phyloP scores from a whole-genome alignment of 306 rosid genomes.

The Cyclanthera cordifolia region DNA sequence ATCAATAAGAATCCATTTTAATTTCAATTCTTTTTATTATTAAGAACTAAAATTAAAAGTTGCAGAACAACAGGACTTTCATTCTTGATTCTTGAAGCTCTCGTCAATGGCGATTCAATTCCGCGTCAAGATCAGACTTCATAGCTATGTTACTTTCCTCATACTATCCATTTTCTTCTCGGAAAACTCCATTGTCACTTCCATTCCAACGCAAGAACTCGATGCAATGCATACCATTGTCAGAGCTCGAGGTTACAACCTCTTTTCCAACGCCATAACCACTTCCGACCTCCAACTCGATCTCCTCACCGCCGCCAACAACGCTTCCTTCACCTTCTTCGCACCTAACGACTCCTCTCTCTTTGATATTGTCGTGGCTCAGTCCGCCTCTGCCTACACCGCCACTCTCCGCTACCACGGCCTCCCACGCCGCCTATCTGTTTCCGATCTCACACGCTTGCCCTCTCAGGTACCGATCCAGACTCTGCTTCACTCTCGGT shows the following conservation, averaged over 20 bases:
- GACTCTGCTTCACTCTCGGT: conserved; percentile 29
- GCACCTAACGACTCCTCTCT: no score
- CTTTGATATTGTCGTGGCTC: conserved; percentile 53
- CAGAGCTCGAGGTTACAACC: conserved; percentile 43
- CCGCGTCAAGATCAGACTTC: not conserved
- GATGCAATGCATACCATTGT: conserved; percentile 36
- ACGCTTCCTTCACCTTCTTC: conserved; percentile 37
- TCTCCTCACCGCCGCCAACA: conserved; percentile 20
- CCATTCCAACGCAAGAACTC: conserved; percentile 28
- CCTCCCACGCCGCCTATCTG: conserved; percentile 45
- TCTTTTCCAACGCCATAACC: conserved; percentile 53
- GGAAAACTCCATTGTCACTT: not conserved
- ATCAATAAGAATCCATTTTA: no score
- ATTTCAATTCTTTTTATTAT: no score
- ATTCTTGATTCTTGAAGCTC: conserved; percentile 16
- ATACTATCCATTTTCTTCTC: not conserved
- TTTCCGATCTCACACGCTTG: conserved; percentile 31
- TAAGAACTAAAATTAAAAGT: no score
- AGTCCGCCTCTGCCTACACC: conserved; percentile 33
- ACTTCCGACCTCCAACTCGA: conserved; percentile 45
- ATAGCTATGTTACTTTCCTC: not conserved
- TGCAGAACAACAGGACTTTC: not conserved
- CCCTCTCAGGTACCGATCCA: conserved; percentile 25
- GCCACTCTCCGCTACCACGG: conserved; percentile 50
- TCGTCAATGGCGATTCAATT: conserved; percentile 13